phyloP scores from a whole-genome alignment of 1,284 basidiomycete species.

The Trichosporon sp. region DNA sequence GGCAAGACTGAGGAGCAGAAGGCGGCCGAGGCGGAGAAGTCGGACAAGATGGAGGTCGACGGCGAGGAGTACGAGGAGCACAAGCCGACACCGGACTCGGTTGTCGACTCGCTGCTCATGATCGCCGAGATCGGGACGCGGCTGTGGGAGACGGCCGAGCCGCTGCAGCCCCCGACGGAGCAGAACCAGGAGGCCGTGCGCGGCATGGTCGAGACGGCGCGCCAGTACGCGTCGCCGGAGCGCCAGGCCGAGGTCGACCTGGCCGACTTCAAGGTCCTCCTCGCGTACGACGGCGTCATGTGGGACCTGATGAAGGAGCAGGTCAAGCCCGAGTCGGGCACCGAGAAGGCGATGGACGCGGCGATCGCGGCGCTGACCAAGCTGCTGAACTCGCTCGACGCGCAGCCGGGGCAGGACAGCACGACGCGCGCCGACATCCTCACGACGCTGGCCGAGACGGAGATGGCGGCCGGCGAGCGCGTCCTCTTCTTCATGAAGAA shows the following conservation, averaged over 20 bases:
- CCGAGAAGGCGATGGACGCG: conserved; percentile 33
- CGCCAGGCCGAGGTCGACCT: conserved; percentile 44
- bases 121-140: conserved; percentile 35
- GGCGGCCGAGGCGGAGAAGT: conserved; percentile 13
- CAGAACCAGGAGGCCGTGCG: conserved; percentile 33
- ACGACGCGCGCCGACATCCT: conserved; percentile 38
- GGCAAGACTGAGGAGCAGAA: conserved; percentile 12
- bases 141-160: conserved; percentile 34
- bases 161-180: conserved; percentile 30
- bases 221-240: conserved; percentile 19
- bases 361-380: conserved; percentile 31
- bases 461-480: conserved; percentile 30
- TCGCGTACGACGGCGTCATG: conserved; percentile 38
- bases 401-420: conserved; percentile 24
- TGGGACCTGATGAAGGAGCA: conserved; percentile 37
- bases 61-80: conserved; percentile 50
- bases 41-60: conserved; percentile 10
- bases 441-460: conserved; percentile 36
- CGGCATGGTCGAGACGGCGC: conserved; percentile 30
- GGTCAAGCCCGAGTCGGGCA: conserved; percentile 24
- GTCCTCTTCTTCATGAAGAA: conserved; percentile 27
- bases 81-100: conserved; percentile 39
- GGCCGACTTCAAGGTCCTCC: conserved; percentile 39
- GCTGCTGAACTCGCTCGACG: conserved; percentile 31
- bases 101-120: conserved; percentile 39